Base-by-base conservation (phyloP, 805 yeast genomes). In the Yamadazyma philogaea region DNA sequence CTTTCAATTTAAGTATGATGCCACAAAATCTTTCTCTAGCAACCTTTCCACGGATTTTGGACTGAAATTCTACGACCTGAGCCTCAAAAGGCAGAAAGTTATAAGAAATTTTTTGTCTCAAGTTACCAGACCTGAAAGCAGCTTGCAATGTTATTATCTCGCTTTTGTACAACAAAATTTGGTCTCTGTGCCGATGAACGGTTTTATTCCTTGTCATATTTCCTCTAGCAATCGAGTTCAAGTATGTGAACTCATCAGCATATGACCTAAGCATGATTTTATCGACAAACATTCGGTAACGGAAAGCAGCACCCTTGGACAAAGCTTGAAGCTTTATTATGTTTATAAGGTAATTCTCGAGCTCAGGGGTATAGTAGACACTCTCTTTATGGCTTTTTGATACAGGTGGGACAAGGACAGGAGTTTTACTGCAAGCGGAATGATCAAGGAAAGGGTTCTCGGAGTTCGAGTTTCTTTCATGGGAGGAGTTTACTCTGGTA, bases 211-310 rank as follows among this genome's bases (percentile, higher is more conserved):
- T 52, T 12, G 62, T 40, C 42, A 69, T 30, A 8, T 63, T 57
- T 7, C 87, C 86, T 57, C 87, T 70, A 6, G 75, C 61, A 0
- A 70, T 51, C 0, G 83, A 63, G 51, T 79, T 80, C 16, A 84
- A 61, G 7, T 55, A 57, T 2, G 73, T 59, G 17, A 83, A 50
- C 50, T 76, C 78, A 10, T 72, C 75, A 6, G 71, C 72, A 51
- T 77, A 78, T 1, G 85, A 74, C 45, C 73, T 76, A 21, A 85
- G 56, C 68, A 84, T 72, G 45, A 82, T 81, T 44, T 72, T 72
- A 50, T 77, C 76, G 27, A 85, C 83, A 57, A 79, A 81, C 65
- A 81, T 67, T 16, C 66, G 64, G 56, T 82, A 85, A 40, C 96
- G 72, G 42, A 77, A 65, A 31, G 79, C 68, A 0, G 86, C 80